Percentiles rank a stretch among this genome's conserved stretches.
These are phyloP conservation scores for Ascoidea asiatica DNA, from an alignment of 805 yeast species.

Conservation along the genomic window DNA sequence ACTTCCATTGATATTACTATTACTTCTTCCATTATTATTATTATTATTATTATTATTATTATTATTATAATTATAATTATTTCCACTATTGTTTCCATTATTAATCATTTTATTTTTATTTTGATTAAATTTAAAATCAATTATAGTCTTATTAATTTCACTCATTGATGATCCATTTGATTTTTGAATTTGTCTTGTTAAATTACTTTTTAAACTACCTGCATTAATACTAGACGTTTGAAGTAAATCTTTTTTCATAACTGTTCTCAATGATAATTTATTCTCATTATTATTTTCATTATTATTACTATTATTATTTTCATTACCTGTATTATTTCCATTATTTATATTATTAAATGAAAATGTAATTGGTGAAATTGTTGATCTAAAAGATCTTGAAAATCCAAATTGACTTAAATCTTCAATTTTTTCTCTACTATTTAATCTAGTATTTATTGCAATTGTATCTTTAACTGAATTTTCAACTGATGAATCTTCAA, in stretches of 20 bases:
- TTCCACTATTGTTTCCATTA: not conserved
- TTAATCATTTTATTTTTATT: not conserved
- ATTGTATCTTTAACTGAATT: too few relatives aligned
- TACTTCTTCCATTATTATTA: not conserved
- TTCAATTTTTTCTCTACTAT: too few relatives aligned
- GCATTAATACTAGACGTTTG: too few relatives aligned
- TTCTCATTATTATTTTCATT: too few relatives aligned
- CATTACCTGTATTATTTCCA: not conserved
- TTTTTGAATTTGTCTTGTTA: not conserved
- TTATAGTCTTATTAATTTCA: not conserved
- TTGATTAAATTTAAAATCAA: not conserved
- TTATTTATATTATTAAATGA: too few relatives aligned
- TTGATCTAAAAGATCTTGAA: not conserved
- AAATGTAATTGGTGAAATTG: not conserved
- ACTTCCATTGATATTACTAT: not conserved
- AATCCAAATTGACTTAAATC: too few relatives aligned
- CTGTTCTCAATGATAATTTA: too few relatives aligned
- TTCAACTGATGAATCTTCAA: not conserved
- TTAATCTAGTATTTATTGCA: too few relatives aligned
- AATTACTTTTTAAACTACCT: not conserved
- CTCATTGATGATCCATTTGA: not conserved
- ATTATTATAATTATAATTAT: not conserved
- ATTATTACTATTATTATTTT: not conserved
- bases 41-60: not conserved
- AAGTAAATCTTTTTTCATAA: too few relatives aligned